Base-by-base conservation (phyloP, 2,329 filamentous ascomycete genomes). In the Epichloe uncinata region DNA sequence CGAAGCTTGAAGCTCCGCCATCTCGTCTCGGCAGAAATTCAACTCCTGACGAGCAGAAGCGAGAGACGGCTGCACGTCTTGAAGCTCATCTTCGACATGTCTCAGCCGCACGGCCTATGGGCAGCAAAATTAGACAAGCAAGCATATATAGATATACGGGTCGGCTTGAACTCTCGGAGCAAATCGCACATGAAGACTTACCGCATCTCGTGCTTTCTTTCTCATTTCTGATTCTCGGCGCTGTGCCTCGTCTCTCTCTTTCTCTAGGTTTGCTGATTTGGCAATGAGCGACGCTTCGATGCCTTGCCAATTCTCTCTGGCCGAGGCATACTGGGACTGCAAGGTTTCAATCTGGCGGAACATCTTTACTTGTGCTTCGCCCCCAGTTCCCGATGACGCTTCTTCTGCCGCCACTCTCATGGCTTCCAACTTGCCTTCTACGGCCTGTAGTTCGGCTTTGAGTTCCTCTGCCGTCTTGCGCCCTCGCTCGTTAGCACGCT, bases 261-360 rank as follows among this genome's bases (percentile, higher is more conserved):
- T 93, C 64, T 98, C 93, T 9, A 97, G 72, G 46, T 73, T 83
- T 4, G 82, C 76, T 11, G 93, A 76, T 51, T 90, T 80, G 20
- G 87, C 81, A 47, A 91, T 77, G 34, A 98, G 69, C 2, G 87
- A 94, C 9, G 85, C 80, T 66, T 98, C 91, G 54, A 98, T 94
- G 0, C 89, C 87, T 62, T 96, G 90, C 93, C 94, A 98, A 59
- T 98, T 98, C 61, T 95, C 88, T 57, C 87, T 93, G 1, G 93
- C 93, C 49, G 94, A 82, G 1, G 89, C 82, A 66, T 98, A 95
- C 64, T 98, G 94, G 6, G 87, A 93, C 66, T 98, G 93, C 37
- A 98, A 70, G 0, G 87, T 96, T 69, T 98, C 93, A 49, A 98
- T 85, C 66, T 98, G 94, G 40, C 93, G 82, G 42, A 97, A 73